A percentile compares a stretch with the other conserved stretches of the same genome.
phyloP scores from a whole-genome alignment of 768 basidiomycete species.

The Macrolepiota fuliginosa region DNA sequence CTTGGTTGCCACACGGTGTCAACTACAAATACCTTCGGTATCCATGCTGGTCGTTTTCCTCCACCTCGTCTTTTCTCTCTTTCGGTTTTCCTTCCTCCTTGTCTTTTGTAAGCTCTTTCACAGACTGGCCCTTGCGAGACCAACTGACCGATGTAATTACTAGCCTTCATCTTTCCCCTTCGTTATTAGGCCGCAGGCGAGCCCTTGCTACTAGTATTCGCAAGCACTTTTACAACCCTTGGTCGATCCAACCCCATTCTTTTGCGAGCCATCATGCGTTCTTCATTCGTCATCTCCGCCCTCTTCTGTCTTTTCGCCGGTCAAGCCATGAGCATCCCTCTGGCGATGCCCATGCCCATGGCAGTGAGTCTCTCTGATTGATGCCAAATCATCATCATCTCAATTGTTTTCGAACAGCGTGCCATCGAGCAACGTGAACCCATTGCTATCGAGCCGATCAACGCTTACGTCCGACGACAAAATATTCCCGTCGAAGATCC shows the following conservation, averaged over 20 bases:
- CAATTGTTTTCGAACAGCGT: slow-evolving; percentile 10
- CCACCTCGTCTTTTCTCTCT: slow-evolving; percentile 14
- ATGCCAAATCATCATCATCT: background rate
- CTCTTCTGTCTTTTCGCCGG: slow-evolving; percentile 41
- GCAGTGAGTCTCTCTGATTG: slow-evolving; percentile 27
- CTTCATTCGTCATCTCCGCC: slow-evolving; percentile 34
- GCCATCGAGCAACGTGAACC: slow-evolving; percentile 17
- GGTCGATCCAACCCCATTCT: slow-evolving; percentile 12
- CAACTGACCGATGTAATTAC: slow-evolving; percentile 15
- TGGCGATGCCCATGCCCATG: slow-evolving; percentile 36
- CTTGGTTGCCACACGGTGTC: slow-evolving; percentile 5
- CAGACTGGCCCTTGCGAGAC: background rate
- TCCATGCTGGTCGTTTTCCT: slow-evolving; percentile 10
- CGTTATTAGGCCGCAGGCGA: slow-evolving; percentile 29
- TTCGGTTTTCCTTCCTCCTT: slow-evolving; percentile 17
- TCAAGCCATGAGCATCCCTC: slow-evolving; percentile 39
- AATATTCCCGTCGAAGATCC: slow-evolving; percentile 22
- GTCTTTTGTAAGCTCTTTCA: slow-evolving; percentile 5
- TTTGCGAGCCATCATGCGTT: slow-evolving; percentile 40
- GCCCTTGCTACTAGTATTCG: slow-evolving; percentile 25
- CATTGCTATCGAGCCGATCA: slow-evolving; percentile 18
- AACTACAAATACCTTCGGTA: slow-evolving; percentile 19
- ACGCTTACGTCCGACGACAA: slow-evolving; percentile 15
- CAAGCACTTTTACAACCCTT: slow-evolving; percentile 16
- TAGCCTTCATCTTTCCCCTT: slow-evolving; percentile 15